Evolutionary conservation across 345 rosid species (phyloP).

Genomic region (Euphorbia peplus): DNA sequence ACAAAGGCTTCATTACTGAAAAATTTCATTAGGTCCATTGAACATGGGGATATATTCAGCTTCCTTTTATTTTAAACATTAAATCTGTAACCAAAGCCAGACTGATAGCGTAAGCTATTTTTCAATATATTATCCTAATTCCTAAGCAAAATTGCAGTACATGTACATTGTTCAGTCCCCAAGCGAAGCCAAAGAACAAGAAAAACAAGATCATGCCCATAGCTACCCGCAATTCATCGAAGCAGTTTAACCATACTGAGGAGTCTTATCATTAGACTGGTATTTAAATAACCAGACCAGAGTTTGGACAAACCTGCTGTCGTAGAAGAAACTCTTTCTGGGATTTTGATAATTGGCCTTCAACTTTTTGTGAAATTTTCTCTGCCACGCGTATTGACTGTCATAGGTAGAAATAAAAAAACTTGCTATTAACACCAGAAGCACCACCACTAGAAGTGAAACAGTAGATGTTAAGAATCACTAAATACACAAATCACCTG

Average conservation of each 20-base stretch:
- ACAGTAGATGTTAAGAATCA: conserved; percentile 11
- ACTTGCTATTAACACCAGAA: conserved; percentile 23
- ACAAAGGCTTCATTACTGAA: neutral
- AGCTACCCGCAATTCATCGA: neutral
- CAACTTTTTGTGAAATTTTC: conserved; percentile 98
- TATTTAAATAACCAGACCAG: conserved; percentile 13
- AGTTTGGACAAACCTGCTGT: conserved; percentile 71
- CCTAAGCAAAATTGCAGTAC: neutral
- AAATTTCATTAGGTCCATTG: neutral
- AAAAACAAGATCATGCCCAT: neutral
- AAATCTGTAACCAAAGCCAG: neutral
- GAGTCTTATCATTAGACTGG: neutral
- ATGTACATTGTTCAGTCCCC: neutral
- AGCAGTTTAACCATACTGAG: neutral
- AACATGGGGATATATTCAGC: neutral
- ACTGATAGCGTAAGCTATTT: neutral
- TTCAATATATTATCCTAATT: neutral
- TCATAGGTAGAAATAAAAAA: conserved; percentile 35
- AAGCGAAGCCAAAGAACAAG: neutral
- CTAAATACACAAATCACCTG: conserved; percentile 54
- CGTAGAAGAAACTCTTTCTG: conserved; percentile 99
- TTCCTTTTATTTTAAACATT: neutral
- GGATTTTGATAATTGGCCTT: conserved; percentile 95
- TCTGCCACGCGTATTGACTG: conserved; percentile 99
- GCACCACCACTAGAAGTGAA: conserved; percentile 14